Conservation (phyloP, 768 basidiomycete genomes). For the Naganishia onofrii region DNA sequence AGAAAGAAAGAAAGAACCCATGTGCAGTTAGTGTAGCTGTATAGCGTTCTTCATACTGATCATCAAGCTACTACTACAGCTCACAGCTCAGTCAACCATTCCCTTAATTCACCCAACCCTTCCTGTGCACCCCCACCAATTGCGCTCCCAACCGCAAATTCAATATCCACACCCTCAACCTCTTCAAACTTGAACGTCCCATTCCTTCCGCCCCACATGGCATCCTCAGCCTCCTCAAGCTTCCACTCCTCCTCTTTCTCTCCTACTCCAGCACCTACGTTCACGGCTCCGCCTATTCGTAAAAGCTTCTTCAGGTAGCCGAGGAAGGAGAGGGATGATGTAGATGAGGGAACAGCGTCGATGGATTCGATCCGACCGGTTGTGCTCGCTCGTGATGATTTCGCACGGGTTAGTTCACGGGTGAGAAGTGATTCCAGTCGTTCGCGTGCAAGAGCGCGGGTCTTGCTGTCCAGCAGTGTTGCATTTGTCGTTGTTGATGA, state of each 20-base stretch:
- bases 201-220: slow-evolving; percentile 48
- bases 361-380: slow-evolving; percentile 47
- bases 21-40: no score
- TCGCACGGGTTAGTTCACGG: slow-evolving; percentile 47
- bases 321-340: background rate
- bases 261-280: slow-evolving; percentile 14
- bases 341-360: slow-evolving; percentile 24
- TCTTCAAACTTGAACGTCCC: slow-evolving; percentile 47
- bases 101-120: slow-evolving; percentile 41
- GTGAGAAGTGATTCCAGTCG: slow-evolving; percentile 42
- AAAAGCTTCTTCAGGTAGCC: slow-evolving; percentile 26
- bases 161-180: slow-evolving; percentile 47
- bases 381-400: slow-evolving; percentile 38
- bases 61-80: slow-evolving; percentile 20
- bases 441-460: slow-evolving; percentile 37
- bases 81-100: slow-evolving; percentile 35
- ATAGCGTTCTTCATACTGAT: background rate
- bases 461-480: slow-evolving; percentile 30
- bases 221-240: slow-evolving; percentile 41
- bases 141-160: slow-evolving; percentile 36
- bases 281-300: slow-evolving; percentile 28
- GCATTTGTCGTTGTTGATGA: background rate
- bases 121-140: slow-evolving; percentile 28
- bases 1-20: no score
- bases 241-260: slow-evolving; percentile 34